Evolutionary conservation across 1,284 basidiomycete genomes (phyloP).

Genomic region (Somion occarium): DNA sequence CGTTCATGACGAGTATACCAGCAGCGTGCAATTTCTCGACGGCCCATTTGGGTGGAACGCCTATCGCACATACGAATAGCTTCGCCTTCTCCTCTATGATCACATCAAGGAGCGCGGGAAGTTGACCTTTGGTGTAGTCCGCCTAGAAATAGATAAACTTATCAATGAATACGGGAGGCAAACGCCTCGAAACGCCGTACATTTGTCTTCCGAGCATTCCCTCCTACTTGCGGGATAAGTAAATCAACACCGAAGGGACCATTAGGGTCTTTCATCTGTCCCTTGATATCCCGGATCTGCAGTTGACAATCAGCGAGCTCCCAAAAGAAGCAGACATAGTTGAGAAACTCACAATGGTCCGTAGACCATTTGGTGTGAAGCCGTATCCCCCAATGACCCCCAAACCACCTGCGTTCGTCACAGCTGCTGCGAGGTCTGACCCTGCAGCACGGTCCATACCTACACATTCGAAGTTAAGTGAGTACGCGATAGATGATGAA

Average conservation of each 20-base stretch:
- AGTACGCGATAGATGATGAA: background rate
- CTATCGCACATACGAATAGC: slow-evolving; percentile 82
- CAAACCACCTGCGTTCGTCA: slow-evolving; percentile 79
- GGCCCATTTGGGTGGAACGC: slow-evolving; percentile 71
- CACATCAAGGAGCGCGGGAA: slow-evolving; percentile 72
- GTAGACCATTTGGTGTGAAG: slow-evolving; percentile 67
- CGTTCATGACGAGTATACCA: slow-evolving; percentile 79
- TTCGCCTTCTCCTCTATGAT: slow-evolving; percentile 80
- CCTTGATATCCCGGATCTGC: slow-evolving; percentile 71
- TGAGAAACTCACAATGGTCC: slow-evolving; percentile 44
- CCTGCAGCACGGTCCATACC: slow-evolving; percentile 92
- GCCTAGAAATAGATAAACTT: slow-evolving; percentile 34
- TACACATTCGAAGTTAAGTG: slow-evolving; percentile 9
- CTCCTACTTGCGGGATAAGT: slow-evolving; percentile 75
- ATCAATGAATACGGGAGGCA: background rate
- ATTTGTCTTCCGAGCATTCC: slow-evolving; percentile 78
- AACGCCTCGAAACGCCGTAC: slow-evolving; percentile 32
- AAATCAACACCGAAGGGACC: slow-evolving; percentile 84
- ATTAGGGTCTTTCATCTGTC: slow-evolving; percentile 57
- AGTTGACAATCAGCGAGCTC: slow-evolving; percentile 1
- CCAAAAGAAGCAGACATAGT: background rate
- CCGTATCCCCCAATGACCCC: slow-evolving; percentile 84
- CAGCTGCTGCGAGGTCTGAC: slow-evolving; percentile 86
- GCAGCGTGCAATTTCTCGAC: slow-evolving; percentile 76
- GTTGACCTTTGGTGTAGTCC: slow-evolving; percentile 75